phyloP scores from a whole-genome alignment of 768 basidiomycete genomes.

The Boletellus emodensis region DNA sequence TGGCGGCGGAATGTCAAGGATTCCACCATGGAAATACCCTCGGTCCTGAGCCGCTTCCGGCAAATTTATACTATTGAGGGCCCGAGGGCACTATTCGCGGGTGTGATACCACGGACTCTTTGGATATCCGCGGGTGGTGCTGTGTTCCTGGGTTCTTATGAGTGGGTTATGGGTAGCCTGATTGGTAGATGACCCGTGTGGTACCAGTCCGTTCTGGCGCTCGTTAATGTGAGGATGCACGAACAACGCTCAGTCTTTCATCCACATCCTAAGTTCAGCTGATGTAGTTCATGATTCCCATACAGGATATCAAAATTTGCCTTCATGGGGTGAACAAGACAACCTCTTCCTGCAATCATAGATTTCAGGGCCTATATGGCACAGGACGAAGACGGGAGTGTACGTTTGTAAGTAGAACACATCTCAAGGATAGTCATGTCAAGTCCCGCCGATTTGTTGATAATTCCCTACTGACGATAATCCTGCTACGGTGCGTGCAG shows the following conservation, averaged over 20 bases:
- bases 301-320: too few relatives aligned
- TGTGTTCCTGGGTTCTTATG: conserved; percentile 96
- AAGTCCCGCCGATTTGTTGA: too few relatives aligned
- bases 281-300: too few relatives aligned
- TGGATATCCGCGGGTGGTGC: conserved; percentile 98
- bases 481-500: too few relatives aligned
- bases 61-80: conserved; percentile 76
- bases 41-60: conserved; percentile 51
- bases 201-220: neutral
- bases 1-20: conserved; percentile 36
- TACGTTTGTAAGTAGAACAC: too few relatives aligned
- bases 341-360: too few relatives aligned
- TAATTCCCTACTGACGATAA: too few relatives aligned
- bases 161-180: conserved; percentile 63
- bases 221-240: neutral
- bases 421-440: too few relatives aligned
- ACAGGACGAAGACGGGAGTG: too few relatives aligned
- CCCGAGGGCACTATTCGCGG: conserved; percentile 70
- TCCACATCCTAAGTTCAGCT: too few relatives aligned
- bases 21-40: conserved; percentile 47
- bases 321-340: too few relatives aligned
- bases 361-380: too few relatives aligned
- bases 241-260: neutral
- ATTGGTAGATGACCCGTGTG: conserved; percentile 21
- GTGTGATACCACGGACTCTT: conserved; percentile 84